phyloP scores from a whole-genome alignment of 768 basidiomycete species.

The Hydnomerulius pinastri region DNA sequence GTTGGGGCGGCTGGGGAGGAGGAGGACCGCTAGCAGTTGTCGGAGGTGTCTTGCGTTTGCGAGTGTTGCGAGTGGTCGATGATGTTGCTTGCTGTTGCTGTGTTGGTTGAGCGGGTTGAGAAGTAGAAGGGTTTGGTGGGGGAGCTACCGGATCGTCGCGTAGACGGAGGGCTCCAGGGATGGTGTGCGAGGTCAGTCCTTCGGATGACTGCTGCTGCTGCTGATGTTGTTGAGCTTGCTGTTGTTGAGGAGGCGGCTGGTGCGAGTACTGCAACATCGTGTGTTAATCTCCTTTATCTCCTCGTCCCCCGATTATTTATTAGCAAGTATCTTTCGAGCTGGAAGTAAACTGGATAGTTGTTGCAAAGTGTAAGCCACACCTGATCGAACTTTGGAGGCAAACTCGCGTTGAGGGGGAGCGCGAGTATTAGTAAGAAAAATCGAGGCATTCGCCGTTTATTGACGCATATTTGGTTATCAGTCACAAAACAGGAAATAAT shows the following conservation, averaged over 20 bases:
- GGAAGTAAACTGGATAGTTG: background rate
- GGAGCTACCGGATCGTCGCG: conserved; percentile 51
- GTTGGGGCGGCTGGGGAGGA: conserved; percentile 19
- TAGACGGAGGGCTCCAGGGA: conserved; percentile 55
- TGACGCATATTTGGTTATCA: conserved; percentile 24
- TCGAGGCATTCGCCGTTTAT: conserved; percentile 10
- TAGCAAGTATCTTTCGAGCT: background rate
- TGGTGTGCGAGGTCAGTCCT: conserved; percentile 14
- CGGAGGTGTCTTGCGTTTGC: conserved; percentile 75
- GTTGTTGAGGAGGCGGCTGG: conserved; percentile 16
- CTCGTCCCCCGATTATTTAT: background rate
- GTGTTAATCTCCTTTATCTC: background rate
- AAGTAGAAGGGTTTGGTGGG: conserved; percentile 11
- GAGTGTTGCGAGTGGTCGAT: conserved; percentile 31
- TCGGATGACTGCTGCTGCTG: conserved; percentile 19
- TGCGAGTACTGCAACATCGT: conserved; percentile 33
- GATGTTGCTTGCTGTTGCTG: conserved; percentile 9
- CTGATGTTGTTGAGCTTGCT: too few relatives aligned
- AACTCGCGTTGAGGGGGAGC: conserved; percentile 35
- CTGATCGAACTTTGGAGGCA: conserved; percentile 12
- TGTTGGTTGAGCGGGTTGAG: conserved; percentile 14
- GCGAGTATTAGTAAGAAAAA: conserved; percentile 42
- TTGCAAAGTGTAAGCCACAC: background rate
- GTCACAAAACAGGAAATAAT: background rate
- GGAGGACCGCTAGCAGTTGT: conserved; percentile 24